phyloP scores from a whole-genome alignment of 768 basidiomycete species.

The Dacryopinax spathularia region DNA sequence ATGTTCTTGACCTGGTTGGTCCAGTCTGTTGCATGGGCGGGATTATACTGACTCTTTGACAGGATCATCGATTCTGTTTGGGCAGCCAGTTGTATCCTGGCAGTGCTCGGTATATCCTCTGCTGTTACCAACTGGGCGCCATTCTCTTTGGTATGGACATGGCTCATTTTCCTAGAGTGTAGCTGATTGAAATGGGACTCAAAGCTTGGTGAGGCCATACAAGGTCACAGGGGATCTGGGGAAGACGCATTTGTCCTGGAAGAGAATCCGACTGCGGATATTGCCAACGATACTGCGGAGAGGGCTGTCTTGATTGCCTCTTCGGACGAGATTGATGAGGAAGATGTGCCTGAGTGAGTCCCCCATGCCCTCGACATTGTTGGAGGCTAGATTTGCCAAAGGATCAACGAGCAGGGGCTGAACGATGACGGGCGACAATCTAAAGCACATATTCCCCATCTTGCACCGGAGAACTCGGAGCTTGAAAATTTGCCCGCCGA shows the following conservation, averaged over 20 bases:
- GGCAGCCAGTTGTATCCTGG: slow-evolving; percentile 62
- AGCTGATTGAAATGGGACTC: slow-evolving; percentile 1
- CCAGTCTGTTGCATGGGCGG: background rate
- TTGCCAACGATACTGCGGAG: background rate
- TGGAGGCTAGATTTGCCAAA: background rate
- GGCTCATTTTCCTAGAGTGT: background rate
- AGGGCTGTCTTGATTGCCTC: background rate
- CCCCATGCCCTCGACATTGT: background rate
- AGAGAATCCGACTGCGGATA: background rate
- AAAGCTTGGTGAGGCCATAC: slow-evolving; percentile 15
- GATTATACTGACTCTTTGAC: slow-evolving; percentile 8
- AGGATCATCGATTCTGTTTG: slow-evolving; percentile 59
- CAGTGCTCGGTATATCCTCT: slow-evolving; percentile 80
- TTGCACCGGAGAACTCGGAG: background rate
- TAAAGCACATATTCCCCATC: slow-evolving; percentile 9
- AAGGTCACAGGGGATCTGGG: background rate
- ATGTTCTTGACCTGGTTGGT: slow-evolving; percentile 79
- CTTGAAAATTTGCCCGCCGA: background rate
- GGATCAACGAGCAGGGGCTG: background rate
- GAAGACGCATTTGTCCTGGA: background rate
- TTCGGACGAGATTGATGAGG: slow-evolving; percentile 6
- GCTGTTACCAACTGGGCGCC: slow-evolving; percentile 88
- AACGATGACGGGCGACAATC: slow-evolving; percentile 6
- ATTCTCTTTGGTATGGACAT: slow-evolving; percentile 57
- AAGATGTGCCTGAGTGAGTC: background rate